phyloP scores from a whole-genome alignment of 257 asterid genomes.

The Primulina eburnea region DNA sequence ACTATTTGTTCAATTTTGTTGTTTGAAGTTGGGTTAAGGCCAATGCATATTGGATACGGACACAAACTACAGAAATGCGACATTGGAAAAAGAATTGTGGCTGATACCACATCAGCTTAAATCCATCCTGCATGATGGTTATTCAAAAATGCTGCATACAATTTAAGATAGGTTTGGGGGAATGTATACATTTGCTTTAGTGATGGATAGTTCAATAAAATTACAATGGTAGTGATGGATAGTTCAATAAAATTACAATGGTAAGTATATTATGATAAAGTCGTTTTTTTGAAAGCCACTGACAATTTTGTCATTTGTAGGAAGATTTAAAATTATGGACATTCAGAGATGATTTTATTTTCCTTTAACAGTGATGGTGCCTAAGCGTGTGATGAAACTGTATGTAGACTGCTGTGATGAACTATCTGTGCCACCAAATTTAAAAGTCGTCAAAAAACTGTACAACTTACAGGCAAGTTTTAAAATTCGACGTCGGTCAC shows the following conservation, averaged over 20 bases:
- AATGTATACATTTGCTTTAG: not conserved
- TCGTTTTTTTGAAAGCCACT: slow-evolving; percentile 1
- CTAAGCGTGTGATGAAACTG: slow-evolving; percentile 70
- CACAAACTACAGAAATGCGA: too few relatives aligned
- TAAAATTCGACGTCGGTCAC: slow-evolving; percentile 7
- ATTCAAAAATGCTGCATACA: too few relatives aligned
- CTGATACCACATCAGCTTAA: too few relatives aligned
- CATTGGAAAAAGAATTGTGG: too few relatives aligned
- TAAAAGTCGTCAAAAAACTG: slow-evolving; percentile 70
- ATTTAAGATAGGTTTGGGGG: too few relatives aligned
- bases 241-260: not conserved
- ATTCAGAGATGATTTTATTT: slow-evolving; percentile 24
- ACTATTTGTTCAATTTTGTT: slow-evolving; percentile 13
- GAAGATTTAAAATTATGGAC: slow-evolving; percentile 14
- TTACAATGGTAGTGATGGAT: slow-evolving; percentile 1
- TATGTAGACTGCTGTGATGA: slow-evolving; percentile 71
- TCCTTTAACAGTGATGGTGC: slow-evolving; percentile 66
- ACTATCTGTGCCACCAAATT: slow-evolving; percentile 57
- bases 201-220: not conserved
- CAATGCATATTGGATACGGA: too few relatives aligned
- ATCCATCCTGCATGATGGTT: too few relatives aligned
- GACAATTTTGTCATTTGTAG: slow-evolving; percentile 7
- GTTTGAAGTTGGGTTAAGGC: not conserved
- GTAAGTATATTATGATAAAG: slow-evolving; percentile 21
- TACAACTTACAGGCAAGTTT: slow-evolving; percentile 68